Evolutionary conservation across 345 rosid genomes (phyloP), one percentile per base, ranked within the genome.

Genomic region (Microthlaspi erraticum): DNA sequence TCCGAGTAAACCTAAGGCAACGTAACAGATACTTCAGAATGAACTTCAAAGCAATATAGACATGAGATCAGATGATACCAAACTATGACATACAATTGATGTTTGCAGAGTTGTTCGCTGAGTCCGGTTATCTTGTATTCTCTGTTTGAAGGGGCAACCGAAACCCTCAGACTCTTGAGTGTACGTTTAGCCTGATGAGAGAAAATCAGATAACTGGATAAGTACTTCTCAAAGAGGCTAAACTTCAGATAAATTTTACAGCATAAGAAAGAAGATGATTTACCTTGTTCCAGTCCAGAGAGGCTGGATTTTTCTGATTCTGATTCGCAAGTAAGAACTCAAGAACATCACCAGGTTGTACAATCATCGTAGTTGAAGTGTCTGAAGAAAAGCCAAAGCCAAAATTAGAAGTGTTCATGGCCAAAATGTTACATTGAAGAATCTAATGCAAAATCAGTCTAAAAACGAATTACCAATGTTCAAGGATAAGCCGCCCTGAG

Each of bases 101-200:
- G 79, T 64, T 29, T 79, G 81, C 97, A 91, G 1, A 48, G 54
- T n/a, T 31, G 60, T 56, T 86, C 91, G 75, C 89, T 88, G 60
- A 91, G 42, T 9, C 95, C 97, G 42, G 75, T 88, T 38, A 91
- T 91, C 80, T 82, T 91, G 84, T 81, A 86, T 73, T 87, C 97
- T 49, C 83, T 83, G 45, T 91, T 88, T 26, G 95, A 72, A 12
- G 94, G 86, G 38, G 73, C 45, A 8, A 81, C 80, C 74, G 54
- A 66, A 51, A 91, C 85, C 78, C 92, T 86, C 73, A 88, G 76
- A 73, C 85, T 82, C 73, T 88, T 91, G 1, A 91, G 85, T 32
- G 63, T 77, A 23, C 94, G 61, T 71, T 72, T 80, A 8, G 92
- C 97, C 97, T 91, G 76, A 68, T 59, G 32, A 38, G 36, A 18